Conservation (phyloP, 148 eudicot genomes). For the Rhododendron mucronatum region DNA sequence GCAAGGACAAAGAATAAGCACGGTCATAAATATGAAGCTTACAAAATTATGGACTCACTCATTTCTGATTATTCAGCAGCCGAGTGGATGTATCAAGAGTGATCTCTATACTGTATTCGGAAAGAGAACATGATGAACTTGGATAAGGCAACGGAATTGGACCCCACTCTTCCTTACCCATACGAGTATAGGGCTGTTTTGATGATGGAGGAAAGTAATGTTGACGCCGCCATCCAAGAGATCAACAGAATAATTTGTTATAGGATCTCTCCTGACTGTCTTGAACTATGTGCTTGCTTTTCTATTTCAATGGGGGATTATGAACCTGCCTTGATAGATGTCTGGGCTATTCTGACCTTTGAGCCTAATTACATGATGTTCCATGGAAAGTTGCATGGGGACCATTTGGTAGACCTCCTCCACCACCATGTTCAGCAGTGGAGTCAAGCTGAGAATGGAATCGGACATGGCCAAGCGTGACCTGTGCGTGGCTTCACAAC, state of each 20-base stretch:
- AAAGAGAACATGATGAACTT: conserved; percentile 69
- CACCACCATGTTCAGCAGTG: conserved; percentile 55
- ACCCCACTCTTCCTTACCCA: conserved; percentile 74
- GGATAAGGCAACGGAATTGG: conserved; percentile 59
- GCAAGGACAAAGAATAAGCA: conserved; percentile 75
- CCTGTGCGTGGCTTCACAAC: too few species aligned
- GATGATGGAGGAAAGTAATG: conserved; percentile 41
- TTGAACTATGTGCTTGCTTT: conserved; percentile 89
- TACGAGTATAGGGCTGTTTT: conserved; percentile 75
- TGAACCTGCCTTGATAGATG: conserved; percentile 68
- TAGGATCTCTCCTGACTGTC: conserved; percentile 80
- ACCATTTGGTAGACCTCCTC: conserved; percentile 62
- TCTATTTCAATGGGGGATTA: conserved; percentile 60
- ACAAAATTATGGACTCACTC: conserved; percentile 59
- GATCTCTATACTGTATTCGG: conserved; percentile 65
- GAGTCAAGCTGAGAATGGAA: conserved; percentile 46
- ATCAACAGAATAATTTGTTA: conserved; percentile 64
- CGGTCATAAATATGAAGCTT: conserved; percentile 73
- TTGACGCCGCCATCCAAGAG: conserved; percentile 51
- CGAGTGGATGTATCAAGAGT: conserved; percentile 94
- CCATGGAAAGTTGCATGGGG: conserved; percentile 59
- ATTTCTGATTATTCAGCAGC: conserved; percentile 52
- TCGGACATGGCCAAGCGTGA: too few species aligned
- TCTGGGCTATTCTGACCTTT: conserved; percentile 62
- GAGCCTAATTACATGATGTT: conserved; percentile 71